Percentiles rank a stretch among this genome's conserved stretches.
Conservation (phyloP, 177 flowering plant species). For the Tripterygium wilfordii region DNA sequence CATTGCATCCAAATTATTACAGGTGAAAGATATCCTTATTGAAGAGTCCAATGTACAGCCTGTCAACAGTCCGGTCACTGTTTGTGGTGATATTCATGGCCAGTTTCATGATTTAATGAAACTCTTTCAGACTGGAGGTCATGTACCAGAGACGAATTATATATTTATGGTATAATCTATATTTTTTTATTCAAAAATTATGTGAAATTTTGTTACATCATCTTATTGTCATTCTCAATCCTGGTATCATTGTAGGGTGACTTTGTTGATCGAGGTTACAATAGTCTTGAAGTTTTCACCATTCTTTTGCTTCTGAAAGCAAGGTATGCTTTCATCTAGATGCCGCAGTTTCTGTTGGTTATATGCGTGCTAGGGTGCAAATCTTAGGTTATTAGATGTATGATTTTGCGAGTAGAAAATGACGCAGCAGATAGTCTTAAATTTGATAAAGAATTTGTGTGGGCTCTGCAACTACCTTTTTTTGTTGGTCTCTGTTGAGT, state of each 20-base stretch:
- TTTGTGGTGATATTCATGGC: slow-evolving; percentile 98
- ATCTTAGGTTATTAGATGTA: too few relatives aligned
- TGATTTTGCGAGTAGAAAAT: too few relatives aligned
- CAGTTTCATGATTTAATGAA: slow-evolving; percentile 98
- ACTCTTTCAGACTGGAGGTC: slow-evolving; percentile 97
- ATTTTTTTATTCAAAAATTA: not conserved
- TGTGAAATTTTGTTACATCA: not conserved
- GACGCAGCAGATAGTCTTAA: too few relatives aligned
- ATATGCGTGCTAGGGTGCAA: too few relatives aligned
- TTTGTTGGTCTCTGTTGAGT: too few relatives aligned
- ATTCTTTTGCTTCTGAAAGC: slow-evolving; percentile 99
- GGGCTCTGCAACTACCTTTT: too few relatives aligned
- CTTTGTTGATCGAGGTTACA: slow-evolving; percentile 99
- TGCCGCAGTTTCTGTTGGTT: too few relatives aligned
- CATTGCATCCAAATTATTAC: too few relatives aligned
- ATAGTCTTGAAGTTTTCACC: slow-evolving; percentile 96
- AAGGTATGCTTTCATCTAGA: slow-evolving; percentile 69
- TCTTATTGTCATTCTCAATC: not conserved
- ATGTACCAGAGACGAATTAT: slow-evolving; percentile 97
- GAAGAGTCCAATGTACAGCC: slow-evolving; percentile 99
- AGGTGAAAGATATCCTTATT: slow-evolving; percentile 94
- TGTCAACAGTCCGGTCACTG: slow-evolving; percentile 97
- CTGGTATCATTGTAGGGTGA: slow-evolving; percentile 64
- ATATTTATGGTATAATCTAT: slow-evolving; percentile 75
- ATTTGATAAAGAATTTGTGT: too few relatives aligned